Evolutionary conservation across 768 basidiomycete species (phyloP).

Genomic region (Lentinula aciculospora): DNA sequence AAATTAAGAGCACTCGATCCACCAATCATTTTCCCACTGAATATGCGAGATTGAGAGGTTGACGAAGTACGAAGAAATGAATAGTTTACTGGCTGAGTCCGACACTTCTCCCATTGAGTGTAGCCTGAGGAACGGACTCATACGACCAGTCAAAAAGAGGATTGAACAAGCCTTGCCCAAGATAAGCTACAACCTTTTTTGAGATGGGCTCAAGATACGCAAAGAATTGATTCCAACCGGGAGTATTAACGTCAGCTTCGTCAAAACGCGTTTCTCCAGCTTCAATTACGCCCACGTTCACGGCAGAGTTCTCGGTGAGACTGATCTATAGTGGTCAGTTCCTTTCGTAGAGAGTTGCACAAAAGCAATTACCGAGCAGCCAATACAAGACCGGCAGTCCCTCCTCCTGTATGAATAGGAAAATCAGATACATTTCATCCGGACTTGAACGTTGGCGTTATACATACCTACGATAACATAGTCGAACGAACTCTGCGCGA

Average conservation of each 20-base stretch:
- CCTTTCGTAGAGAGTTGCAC: background rate
- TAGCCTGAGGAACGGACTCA: slow-evolving; percentile 9
- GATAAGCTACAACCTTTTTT: background rate
- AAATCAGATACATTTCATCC: background rate
- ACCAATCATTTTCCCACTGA: slow-evolving; percentile 18
- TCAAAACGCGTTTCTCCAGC: slow-evolving; percentile 12
- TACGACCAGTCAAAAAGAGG: slow-evolving; percentile 15
- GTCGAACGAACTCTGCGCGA: background rate
- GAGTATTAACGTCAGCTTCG: slow-evolving; percentile 15
- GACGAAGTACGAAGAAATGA: background rate
- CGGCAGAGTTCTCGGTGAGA: slow-evolving; percentile 3
- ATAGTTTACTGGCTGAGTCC: background rate
- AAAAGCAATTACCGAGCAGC: slow-evolving; percentile 6
- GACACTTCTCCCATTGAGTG: slow-evolving; percentile 1
- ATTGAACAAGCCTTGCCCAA: slow-evolving; percentile 11
- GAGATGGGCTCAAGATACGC: background rate
- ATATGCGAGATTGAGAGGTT: background rate
- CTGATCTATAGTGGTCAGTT: background rate
- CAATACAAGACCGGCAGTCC: slow-evolving; percentile 15
- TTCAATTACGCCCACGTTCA: slow-evolving; percentile 17
- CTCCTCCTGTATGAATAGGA: background rate
- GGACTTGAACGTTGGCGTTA: too few species aligned
- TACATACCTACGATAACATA: background rate
- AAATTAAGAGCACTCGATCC: slow-evolving; percentile 16
- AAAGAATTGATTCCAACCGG: slow-evolving; percentile 4